Evolutionary conservation across 1,284 basidiomycete genomes (phyloP).

Genomic region (Puccinia horiana): DNA sequence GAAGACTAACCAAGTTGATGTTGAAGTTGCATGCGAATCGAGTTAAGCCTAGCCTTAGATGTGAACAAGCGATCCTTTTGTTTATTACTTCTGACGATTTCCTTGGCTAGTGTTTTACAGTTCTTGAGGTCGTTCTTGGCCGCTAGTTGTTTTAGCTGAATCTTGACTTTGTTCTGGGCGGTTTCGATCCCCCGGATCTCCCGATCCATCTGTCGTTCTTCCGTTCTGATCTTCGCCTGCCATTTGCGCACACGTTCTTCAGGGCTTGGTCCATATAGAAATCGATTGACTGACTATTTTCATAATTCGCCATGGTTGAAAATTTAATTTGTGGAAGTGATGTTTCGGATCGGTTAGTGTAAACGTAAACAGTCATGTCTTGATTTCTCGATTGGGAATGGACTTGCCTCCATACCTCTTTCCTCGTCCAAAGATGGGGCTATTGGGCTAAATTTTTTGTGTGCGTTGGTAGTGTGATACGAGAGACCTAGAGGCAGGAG

Average conservation of each 20-base stretch:
- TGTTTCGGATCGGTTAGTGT: too few species aligned
- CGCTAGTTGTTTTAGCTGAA: slow-evolving; percentile 84
- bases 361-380: too few species aligned
- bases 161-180: slow-evolving; percentile 77
- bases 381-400: too few species aligned
- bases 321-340: too few species aligned
- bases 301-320: not conserved
- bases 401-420: too few species aligned
- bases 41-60: slow-evolving; percentile 87
- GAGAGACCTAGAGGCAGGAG: too few species aligned
- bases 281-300: slow-evolving; percentile 73
- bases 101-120: slow-evolving; percentile 83
- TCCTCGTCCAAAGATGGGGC: too few species aligned
- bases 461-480: too few species aligned
- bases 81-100: slow-evolving; percentile 91
- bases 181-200: slow-evolving; percentile 91
- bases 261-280: slow-evolving; percentile 89
- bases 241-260: slow-evolving; percentile 86
- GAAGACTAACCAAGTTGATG: slow-evolving; percentile 81
- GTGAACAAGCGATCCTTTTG: slow-evolving; percentile 90
- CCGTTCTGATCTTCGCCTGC: slow-evolving; percentile 78
- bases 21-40: slow-evolving; percentile 83
- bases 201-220: slow-evolving; percentile 78
- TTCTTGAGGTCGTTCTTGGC: slow-evolving; percentile 88
- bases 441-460: too few species aligned